phyloP scores from a whole-genome alignment of 1,284 basidiomycete genomes.

The Papiliotrema flavescens region DNA sequence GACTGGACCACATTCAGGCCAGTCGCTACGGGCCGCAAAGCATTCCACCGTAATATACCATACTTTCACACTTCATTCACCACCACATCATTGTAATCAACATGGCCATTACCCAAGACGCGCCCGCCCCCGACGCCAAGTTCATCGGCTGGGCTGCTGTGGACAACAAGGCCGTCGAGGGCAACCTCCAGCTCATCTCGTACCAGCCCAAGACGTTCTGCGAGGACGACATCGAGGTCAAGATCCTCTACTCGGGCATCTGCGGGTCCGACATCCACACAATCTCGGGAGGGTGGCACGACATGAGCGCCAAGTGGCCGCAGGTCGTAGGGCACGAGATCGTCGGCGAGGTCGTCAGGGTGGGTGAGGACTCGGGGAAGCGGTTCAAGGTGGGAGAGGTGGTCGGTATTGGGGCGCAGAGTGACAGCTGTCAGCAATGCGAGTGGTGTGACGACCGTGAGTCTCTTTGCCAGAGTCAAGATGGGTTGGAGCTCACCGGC shows the following conservation, averaged over 20 bases:
- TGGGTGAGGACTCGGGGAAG: conserved; percentile 48
- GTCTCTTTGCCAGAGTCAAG: conserved; percentile 11
- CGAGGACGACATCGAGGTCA: conserved; percentile 45
- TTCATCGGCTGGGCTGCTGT: conserved; percentile 41
- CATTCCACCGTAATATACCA: too few relatives aligned
- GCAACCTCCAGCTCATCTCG: conserved; percentile 43
- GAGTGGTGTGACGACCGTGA: conserved; percentile 48
- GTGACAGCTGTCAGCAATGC: conserved; percentile 49
- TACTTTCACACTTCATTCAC: too few relatives aligned
- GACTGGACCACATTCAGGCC: too few relatives aligned
- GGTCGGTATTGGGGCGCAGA: conserved; percentile 54
- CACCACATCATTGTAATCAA: too few relatives aligned
- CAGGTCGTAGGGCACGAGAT: conserved; percentile 53
- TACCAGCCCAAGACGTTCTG: conserved; percentile 45
- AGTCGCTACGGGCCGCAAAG: too few relatives aligned
- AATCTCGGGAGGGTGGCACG: conserved; percentile 17
- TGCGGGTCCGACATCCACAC: conserved; percentile 29
- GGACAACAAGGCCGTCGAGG: conserved; percentile 38
- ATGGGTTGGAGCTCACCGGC: conserved; percentile 33
- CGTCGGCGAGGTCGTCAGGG: conserved; percentile 48
- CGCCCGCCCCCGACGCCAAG: not conserved
- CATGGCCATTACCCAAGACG: too few relatives aligned
- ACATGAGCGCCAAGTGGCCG: conserved; percentile 12
- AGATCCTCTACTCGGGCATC: conserved; percentile 37
- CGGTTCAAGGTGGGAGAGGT: conserved; percentile 51